Evolutionary conservation across 257 asterid genomes (phyloP).

Genomic region (Capsicum pubescens): DNA sequence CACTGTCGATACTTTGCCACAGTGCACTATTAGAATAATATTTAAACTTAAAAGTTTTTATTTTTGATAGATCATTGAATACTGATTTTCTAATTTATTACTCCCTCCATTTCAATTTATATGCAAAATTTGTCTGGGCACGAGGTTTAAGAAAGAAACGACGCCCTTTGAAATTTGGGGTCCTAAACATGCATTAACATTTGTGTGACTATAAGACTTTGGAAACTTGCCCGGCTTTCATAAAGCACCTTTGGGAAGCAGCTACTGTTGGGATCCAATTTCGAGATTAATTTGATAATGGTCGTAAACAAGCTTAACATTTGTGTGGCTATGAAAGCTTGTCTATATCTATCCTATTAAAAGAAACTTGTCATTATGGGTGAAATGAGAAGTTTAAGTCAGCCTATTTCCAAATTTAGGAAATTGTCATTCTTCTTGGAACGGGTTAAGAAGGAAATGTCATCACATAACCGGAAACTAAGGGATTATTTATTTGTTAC

Average conservation of each 20-base stretch:
- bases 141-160: neutral
- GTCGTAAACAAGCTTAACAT: neutral
- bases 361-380: neutral
- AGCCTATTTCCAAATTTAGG: neutral
- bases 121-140: neutral
- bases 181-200: conserved; percentile 12
- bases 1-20: conserved; percentile 12
- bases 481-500: neutral
- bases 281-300: too few species aligned
- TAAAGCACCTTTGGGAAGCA: too few species aligned
- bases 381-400: neutral
- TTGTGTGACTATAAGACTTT: neutral
- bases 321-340: neutral
- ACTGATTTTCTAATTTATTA: neutral
- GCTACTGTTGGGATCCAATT: too few species aligned
- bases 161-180: conserved; percentile 2
- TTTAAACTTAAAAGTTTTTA: neutral
- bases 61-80: conserved; percentile 7
- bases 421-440: neutral
- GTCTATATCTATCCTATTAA: neutral
- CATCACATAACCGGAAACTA: neutral
- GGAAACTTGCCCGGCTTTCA: neutral
- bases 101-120: neutral
- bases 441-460: neutral
- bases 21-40: neutral